Evolutionary conservation across 2,329 filamentous ascomycete genomes (phyloP), one percentile per base, ranked within the genome.

Genomic region (Fusarium sp.): DNA sequence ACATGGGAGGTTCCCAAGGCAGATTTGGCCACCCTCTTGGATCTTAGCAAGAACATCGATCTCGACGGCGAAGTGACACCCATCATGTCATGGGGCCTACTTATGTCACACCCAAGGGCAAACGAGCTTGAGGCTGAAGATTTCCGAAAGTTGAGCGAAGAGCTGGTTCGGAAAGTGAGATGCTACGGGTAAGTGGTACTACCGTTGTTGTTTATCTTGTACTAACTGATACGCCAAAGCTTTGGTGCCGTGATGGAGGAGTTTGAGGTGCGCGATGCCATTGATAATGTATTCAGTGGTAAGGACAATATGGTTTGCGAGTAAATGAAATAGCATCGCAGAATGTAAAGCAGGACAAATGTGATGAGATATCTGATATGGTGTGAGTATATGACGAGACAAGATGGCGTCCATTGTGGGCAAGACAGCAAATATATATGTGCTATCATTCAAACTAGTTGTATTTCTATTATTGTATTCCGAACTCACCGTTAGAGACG

Each of bases 41-140:
- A 97, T 76, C 85, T 98, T 58, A 97, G 93, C 81, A 88, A 90
- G 73, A 89, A 90, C 73, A 85, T 98, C 26, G 90, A 96, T 73
- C 88, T 96, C 4, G 93, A 96, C 65, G 93, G 93, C 54, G 93
- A 97, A 81, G 93, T 98, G 75, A 98, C 95, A 19, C 96, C 96
- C 0, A 92, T 98, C 71, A 97, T 97, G 93, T 94, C 94, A 1
- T 95, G 96, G 89, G 91, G 93, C 51, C 91, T 93, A 81, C 86
- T 98, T 51, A 83, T 93, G 67, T 86, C 85, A 46, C 90, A 96
- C 79, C 88, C 91, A 39, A 85, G 91, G 66, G 89, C 94, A 68
- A 77, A 78, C 7, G 88, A 91, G 71, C 81, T 98, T 70, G 88
- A 84, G 18, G 79, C 82, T 53, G 85, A 88, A 41, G 93, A 98